Evolutionary conservation across 2,329 filamentous ascomycete genomes (phyloP).

Genomic region (Colletotrichum lupini): DNA sequence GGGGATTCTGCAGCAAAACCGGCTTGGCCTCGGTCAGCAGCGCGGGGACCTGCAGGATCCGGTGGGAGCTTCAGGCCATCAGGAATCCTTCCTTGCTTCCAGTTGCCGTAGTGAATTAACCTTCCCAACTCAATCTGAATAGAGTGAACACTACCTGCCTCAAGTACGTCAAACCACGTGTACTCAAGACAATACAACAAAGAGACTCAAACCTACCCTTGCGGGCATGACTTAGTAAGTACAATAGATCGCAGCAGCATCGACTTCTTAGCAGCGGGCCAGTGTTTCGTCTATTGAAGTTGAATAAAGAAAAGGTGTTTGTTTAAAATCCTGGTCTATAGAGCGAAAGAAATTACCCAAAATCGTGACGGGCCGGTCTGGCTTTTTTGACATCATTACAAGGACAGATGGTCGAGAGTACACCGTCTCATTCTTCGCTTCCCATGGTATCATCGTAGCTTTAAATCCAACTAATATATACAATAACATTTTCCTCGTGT

Average conservation of each 20-base stretch:
- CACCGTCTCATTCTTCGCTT: constrained; percentile 15
- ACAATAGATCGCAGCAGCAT: not conserved
- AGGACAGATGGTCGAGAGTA: constrained; percentile 19
- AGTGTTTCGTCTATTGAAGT: not conserved
- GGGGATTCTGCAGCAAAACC: not conserved
- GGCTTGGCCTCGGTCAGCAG: not conserved
- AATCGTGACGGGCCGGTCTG: constrained; percentile 5
- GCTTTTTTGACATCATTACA: constrained; percentile 25
- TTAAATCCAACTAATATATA: constrained; percentile 6
- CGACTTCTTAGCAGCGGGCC: not conserved
- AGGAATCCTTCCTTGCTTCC: not conserved
- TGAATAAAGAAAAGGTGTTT: constrained; percentile 1
- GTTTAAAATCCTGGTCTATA: constrained; percentile 3
- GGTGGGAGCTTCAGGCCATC: not conserved
- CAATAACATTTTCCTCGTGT: constrained; percentile 16
- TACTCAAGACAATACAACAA: not conserved
- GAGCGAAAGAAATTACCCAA: not conserved
- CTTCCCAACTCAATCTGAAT: not conserved
- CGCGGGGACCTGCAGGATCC: not conserved
- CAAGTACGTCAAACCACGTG: not conserved
- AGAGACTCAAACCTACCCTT: too few relatives aligned
- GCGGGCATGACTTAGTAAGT: too few relatives aligned
- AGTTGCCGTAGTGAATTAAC: not conserved
- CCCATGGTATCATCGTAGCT: constrained; percentile 28
- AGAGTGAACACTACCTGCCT: not conserved